Base-by-base conservation (phyloP, 192 early-diverging fungal species). In the Backusella mclennaniae region DNA sequence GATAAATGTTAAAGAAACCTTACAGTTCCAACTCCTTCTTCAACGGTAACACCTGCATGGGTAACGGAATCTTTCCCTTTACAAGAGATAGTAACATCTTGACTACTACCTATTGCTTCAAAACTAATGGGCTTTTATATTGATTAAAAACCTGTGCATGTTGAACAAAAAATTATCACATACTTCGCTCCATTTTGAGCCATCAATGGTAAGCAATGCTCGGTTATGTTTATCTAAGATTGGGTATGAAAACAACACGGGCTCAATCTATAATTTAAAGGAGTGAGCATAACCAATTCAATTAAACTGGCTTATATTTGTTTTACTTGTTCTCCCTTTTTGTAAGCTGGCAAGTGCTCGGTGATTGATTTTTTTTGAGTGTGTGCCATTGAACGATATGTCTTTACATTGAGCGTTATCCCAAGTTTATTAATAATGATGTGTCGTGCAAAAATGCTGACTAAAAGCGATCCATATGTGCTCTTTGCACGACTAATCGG, bases 381-480 rank as follows among this genome's bases (percentile, higher is more conserved):
- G 39, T 79, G 41, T 0, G 14, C 6, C 39, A 33, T n/a, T 33
- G 72, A 68, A 3, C 35, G 38, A 12, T 52, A 44, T 19, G 36
- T 17, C 21, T 38, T 67, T 19, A 79, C 26, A 29, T 67, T 67
- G 44, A 95, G 84, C 41, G 81, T 76, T 36, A 92, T 73, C 4
- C 92, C 89, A 1, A 92, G 90, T 69, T 92, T 91, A 79, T 96
- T 96, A 53, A 96, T 76, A 76, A 96, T 84, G 0, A 95, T 85
- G 75, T 95, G 95, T 12, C 93, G 93, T 41, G 89, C 86, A 82
- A 87, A 94, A 41, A 96, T 86, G 71, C 84, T 91, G 74, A 96
- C 85, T 19, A 86, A 87, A 4, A 88, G 84, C 46, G 66, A 89
- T 79, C 87, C 92, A 71, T 44, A 69, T 29, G 67, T 21, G 7